These are phyloP conservation scores for Termitomyces titanicus DNA, from an alignment of 768 basidiomycete species.

Conservation along the genomic window DNA sequence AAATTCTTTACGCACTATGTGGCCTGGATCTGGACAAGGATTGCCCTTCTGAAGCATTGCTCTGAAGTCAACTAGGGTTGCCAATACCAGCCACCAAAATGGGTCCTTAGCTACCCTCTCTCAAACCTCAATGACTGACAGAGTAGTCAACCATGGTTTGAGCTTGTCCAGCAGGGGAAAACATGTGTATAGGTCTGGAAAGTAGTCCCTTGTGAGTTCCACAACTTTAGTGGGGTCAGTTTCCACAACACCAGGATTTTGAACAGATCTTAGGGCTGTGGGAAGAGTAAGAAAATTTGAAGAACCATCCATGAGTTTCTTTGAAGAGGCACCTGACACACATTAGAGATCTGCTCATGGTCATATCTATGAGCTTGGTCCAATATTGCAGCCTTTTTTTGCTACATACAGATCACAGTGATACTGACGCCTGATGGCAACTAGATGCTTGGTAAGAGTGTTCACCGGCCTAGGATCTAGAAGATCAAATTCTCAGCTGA, in stretches of 20 bases:
- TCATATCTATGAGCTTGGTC: background rate
- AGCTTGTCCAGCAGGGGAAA: constrained; percentile 3
- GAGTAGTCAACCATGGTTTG: constrained; percentile 24
- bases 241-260: background rate
- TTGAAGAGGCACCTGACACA: background rate
- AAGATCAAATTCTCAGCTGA: too few relatives aligned
- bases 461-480: too few relatives aligned
- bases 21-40: constrained; percentile 5
- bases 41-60: constrained; percentile 10
- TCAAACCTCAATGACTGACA: background rate
- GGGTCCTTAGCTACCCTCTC: background rate
- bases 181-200: constrained; percentile 14
- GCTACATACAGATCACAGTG: background rate
- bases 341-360: background rate
- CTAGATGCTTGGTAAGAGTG: too few relatives aligned
- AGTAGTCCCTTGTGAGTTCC: constrained; percentile 13
- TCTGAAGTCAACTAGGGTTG: constrained; percentile 2
- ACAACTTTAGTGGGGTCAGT: constrained; percentile 13
- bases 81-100: background rate
- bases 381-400: background rate
- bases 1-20: too few relatives aligned
- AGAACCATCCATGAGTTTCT: background rate
- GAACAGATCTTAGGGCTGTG: background rate
- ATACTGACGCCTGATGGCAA: too few relatives aligned
- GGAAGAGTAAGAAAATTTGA: background rate